These are phyloP conservation scores for Aspergillus mulundensis DNA, from an alignment of 495 filamentous ascomycete genomes.

Conservation along the genomic window DNA sequence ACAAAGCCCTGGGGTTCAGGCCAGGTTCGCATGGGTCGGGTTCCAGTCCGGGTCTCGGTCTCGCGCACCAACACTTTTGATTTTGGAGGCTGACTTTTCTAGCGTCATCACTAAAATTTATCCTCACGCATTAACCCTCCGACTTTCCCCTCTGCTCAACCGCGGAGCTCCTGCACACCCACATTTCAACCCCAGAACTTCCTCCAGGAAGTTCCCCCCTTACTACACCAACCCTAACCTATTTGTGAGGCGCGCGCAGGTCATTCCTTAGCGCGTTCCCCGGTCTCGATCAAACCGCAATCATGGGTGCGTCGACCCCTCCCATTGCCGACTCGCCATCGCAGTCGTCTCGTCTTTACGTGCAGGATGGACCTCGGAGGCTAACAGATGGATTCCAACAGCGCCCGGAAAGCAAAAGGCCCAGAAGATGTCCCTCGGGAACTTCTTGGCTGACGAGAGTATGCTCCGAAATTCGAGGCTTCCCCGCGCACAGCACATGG, in stretches of 20 bases:
- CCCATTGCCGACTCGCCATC: constrained; percentile 10
- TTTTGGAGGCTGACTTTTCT: constrained; percentile 41
- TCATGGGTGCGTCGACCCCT: constrained; percentile 70
- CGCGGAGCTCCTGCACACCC: constrained; percentile 31
- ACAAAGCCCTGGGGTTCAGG: constrained; percentile 19
- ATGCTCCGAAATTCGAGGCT: constrained; percentile 30
- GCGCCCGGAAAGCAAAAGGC: constrained; percentile 81
- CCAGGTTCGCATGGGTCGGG: neutral
- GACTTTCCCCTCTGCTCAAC: constrained; percentile 44
- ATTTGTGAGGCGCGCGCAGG: constrained; percentile 44
- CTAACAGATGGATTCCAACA: constrained; percentile 35
- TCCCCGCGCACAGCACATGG: constrained; percentile 22
- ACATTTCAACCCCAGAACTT: constrained; percentile 8
- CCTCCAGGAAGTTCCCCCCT: constrained; percentile 20
- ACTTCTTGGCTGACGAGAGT: constrained; percentile 87
- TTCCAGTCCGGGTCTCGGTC: constrained; percentile 18
- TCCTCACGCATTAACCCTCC: constrained; percentile 42
- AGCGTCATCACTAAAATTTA: constrained; percentile 51
- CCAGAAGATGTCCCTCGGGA: constrained; percentile 90
- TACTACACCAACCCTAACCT: constrained; percentile 17
- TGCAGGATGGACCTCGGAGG: constrained; percentile 6
- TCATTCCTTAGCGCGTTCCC: constrained; percentile 43
- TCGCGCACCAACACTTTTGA: constrained; percentile 24
- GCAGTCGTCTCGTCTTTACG: neutral
- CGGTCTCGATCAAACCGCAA: constrained; percentile 55